Conservation (phyloP, 495 filamentous ascomycete genomes). For the Podospora appendiculata region DNA sequence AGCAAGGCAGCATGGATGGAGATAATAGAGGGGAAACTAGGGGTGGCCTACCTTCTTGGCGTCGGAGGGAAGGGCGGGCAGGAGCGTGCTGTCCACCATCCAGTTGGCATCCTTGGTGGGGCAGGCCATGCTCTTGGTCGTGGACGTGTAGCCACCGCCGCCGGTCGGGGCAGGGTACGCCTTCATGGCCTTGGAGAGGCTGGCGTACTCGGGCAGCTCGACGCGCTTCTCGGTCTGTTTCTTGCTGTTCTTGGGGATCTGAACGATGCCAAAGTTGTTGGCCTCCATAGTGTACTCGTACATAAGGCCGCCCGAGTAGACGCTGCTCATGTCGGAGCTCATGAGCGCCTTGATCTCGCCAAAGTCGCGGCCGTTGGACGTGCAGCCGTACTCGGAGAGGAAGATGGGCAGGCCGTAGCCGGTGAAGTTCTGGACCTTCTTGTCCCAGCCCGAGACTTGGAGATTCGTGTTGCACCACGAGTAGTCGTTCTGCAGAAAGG, state of each 20-base stretch:
- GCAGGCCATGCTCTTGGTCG: slow-evolving; percentile 58
- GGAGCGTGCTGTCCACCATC: slow-evolving; percentile 54
- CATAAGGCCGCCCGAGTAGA: slow-evolving; percentile 94
- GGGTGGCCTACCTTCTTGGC: slow-evolving; percentile 42
- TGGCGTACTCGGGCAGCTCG: slow-evolving; percentile 44
- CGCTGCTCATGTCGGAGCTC: slow-evolving; percentile 72
- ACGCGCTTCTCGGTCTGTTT: slow-evolving; percentile 19
- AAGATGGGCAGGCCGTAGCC: slow-evolving; percentile 91
- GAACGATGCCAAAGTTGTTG: slow-evolving; percentile 73
- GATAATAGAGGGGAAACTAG: not conserved
- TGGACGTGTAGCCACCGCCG: slow-evolving; percentile 69
- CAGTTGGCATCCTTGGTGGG: slow-evolving; percentile 61
- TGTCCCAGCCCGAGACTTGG: slow-evolving; percentile 71
- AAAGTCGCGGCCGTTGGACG: slow-evolving; percentile 69
- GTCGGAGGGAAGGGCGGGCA: slow-evolving; percentile 71
- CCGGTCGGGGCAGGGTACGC: slow-evolving; percentile 59
- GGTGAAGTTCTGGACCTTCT: slow-evolving; percentile 85
- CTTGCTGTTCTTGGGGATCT: slow-evolving; percentile 50
- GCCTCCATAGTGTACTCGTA: slow-evolving; percentile 89
- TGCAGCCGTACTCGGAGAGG: slow-evolving; percentile 94
- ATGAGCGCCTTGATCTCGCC: slow-evolving; percentile 77
- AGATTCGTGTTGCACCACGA: slow-evolving; percentile 93
- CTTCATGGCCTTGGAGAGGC: slow-evolving; percentile 57
- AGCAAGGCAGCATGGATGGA: not conserved
- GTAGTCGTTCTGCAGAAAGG: slow-evolving; percentile 66